Evolutionary conservation across 306 rosid species (phyloP).

Genomic region (Crataegus laevigata): DNA sequence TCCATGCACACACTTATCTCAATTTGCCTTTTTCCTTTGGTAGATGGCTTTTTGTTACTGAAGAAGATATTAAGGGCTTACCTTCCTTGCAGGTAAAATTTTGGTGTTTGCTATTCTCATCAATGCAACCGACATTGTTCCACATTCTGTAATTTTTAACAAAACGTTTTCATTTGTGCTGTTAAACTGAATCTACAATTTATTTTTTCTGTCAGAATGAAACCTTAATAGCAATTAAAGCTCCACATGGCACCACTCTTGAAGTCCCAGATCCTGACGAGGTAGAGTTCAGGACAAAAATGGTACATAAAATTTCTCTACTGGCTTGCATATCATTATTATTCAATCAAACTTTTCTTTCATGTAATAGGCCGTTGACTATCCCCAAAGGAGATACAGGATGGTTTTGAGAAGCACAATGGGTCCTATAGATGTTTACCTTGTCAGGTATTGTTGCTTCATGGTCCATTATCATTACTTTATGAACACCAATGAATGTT

Average conservation of each 20-base stretch:
- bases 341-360: slow-evolving; percentile 26
- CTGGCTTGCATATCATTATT: slow-evolving; percentile 4
- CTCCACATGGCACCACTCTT: slow-evolving; percentile 95
- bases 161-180: slow-evolving; percentile 2
- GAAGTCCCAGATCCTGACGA: slow-evolving; percentile 99
- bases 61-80: slow-evolving; percentile 90
- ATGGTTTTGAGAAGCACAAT: slow-evolving; percentile 90
- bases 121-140: neutral
- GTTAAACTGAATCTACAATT: slow-evolving; percentile 1
- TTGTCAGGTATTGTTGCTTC: slow-evolving; percentile 64
- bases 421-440: slow-evolving; percentile 98
- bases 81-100: slow-evolving; percentile 77
- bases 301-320: neutral
- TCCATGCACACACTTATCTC: neutral
- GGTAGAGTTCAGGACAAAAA: slow-evolving; percentile 42
- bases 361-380: slow-evolving; percentile 69
- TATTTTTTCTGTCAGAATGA: slow-evolving; percentile 61
- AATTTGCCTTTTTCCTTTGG: slow-evolving; percentile 6
- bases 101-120: slow-evolving; percentile 1
- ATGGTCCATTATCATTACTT: slow-evolving; percentile 5
- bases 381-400: slow-evolving; percentile 93
- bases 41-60: slow-evolving; percentile 93
- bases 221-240: slow-evolving; percentile 94
- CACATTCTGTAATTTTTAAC: slow-evolving; percentile 3
- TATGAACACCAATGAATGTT: slow-evolving; percentile 9